phyloP scores from a whole-genome alignment of 305 asterid genomes.

The Fraxinus velutina region DNA sequence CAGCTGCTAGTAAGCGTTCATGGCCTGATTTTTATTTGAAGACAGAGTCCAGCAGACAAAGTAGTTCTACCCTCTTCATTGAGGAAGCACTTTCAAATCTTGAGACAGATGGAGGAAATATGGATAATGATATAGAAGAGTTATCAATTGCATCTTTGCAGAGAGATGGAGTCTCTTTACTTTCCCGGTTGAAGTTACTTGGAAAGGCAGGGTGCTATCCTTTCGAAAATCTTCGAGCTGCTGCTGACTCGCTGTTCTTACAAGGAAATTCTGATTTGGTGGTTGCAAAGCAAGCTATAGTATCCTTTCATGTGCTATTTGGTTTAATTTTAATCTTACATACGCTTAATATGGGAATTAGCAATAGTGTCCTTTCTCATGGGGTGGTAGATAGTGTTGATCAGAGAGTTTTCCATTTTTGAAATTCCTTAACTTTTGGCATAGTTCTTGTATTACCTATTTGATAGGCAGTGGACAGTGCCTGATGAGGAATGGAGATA shows the following conservation, averaged over 20 bases:
- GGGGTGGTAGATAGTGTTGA: not conserved
- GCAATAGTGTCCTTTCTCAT: not conserved
- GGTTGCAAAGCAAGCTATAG: slow-evolving; percentile 89
- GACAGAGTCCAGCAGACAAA: slow-evolving; percentile 38
- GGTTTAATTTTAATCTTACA: not conserved
- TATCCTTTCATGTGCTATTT: slow-evolving; percentile 47
- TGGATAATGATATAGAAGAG: slow-evolving; percentile 48
- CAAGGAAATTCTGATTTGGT: slow-evolving; percentile 86
- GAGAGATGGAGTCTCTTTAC: slow-evolving; percentile 42
- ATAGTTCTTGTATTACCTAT: slow-evolving; percentile 85
- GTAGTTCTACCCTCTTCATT: slow-evolving; percentile 62
- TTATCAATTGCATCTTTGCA: slow-evolving; percentile 42
- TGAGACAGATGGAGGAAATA: slow-evolving; percentile 53
- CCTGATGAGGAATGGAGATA: slow-evolving; percentile 70
- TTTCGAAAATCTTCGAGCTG: slow-evolving; percentile 69
- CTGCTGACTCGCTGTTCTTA: slow-evolving; percentile 81
- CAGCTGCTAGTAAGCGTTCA: slow-evolving; percentile 64
- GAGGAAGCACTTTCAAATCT: slow-evolving; percentile 87
- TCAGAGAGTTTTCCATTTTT: slow-evolving; percentile 16
- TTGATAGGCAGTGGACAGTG: slow-evolving; percentile 81
- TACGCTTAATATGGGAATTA: not conserved
- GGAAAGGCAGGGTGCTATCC: slow-evolving; percentile 82
- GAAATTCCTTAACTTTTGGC: slow-evolving; percentile 44
- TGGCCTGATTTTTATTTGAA: slow-evolving; percentile 61
- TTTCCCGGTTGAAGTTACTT: slow-evolving; percentile 49